These are phyloP conservation scores for Tagetes patula DNA, from an alignment of 129 eudicot genomes.

Conservation along the genomic window DNA sequence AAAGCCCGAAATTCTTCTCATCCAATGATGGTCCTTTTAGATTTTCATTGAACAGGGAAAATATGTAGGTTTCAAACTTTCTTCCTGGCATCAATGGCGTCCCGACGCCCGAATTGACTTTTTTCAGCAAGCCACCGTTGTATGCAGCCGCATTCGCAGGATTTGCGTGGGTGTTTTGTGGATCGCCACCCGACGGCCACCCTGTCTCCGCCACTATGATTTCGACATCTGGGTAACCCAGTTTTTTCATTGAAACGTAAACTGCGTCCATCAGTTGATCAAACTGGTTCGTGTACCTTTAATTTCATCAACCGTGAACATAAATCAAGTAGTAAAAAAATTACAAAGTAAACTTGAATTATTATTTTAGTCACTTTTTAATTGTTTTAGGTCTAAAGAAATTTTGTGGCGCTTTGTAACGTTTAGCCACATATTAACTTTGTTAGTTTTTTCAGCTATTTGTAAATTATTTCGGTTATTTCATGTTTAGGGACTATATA, in stretches of 20 bases:
- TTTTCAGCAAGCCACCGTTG: slow-evolving; percentile 64
- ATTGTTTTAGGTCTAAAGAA: too few relatives aligned
- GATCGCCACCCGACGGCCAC: slow-evolving; percentile 80
- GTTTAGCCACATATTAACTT: too few relatives aligned
- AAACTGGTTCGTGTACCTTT: slow-evolving; percentile 54
- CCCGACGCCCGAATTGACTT: slow-evolving; percentile 48
- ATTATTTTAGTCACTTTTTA: too few relatives aligned
- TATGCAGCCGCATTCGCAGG: slow-evolving; percentile 64
- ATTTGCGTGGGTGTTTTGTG: slow-evolving; percentile 49
- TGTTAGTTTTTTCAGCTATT: too few relatives aligned
- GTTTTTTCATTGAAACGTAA: slow-evolving; percentile 58
- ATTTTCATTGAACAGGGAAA: slow-evolving; percentile 73
- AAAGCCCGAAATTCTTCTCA: slow-evolving; percentile 82
- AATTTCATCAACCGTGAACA: background rate
- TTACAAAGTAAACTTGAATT: background rate
- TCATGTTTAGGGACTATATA: too few relatives aligned
- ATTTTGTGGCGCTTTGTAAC: too few relatives aligned
- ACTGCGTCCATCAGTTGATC: slow-evolving; percentile 79
- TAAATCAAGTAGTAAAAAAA: background rate
- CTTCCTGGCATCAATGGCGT: slow-evolving; percentile 93
- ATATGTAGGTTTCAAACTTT: slow-evolving; percentile 76
- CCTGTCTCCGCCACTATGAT: slow-evolving; percentile 89
- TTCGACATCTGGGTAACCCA: slow-evolving; percentile 70
- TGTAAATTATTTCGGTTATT: too few relatives aligned
- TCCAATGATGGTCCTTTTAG: slow-evolving; percentile 68